Evolutionary conservation across 2,329 filamentous ascomycete species (phyloP), one percentile per base, ranked within the genome.

Genomic region (Rhytidhysteron rufulum): DNA sequence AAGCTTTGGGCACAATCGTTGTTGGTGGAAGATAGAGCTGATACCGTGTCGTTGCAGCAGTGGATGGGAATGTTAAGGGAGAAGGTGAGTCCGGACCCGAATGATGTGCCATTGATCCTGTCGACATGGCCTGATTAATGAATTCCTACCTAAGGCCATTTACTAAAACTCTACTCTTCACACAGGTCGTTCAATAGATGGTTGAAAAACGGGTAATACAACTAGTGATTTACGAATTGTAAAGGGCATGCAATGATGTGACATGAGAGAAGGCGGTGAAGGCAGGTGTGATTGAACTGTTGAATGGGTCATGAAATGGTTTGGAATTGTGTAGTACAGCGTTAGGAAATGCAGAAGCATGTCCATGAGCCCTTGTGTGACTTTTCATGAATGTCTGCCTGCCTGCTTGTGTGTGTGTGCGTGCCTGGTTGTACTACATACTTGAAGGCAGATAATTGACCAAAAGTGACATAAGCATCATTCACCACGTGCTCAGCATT

Each of bases 1-100:
- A 90, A 94, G 69, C 73, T 97, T 48, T 98, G 93, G 93, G 93
- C 93, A 32, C 91, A 96, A 74, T 96, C 93, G 31, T 74, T 97
- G 67, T 72, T 98, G 56, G 85, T 98, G 34, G 93, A 98, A 68
- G 93, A 98, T 68, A 78, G 91, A 51, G 88, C 91, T 40, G 93
- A 98, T 63, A 89, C 96, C 70, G 83, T 95, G 69, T 95, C 90
- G 63, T 83, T 93, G 59, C 84, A 85, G 55, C 91, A 97, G 70
- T 98, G 89, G 84, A 84, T 97, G 75, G 89, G 88, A 41, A 83
- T 80, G 57, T 69, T 98, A 67, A 79, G 91, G 68, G 93, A 97
- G 75, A 98, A 97, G 88, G 93, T 96, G 67, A 70, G 75, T 58
- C 40, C 31, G 19, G 24, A 29, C 17, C 25, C 33, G 16, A 24